A percentile compares a stretch with the other conserved stretches of the same genome.
These are phyloP conservation scores for Lactifluus piperatus DNA, from an alignment of 768 basidiomycete genomes.

Conservation along the genomic window DNA sequence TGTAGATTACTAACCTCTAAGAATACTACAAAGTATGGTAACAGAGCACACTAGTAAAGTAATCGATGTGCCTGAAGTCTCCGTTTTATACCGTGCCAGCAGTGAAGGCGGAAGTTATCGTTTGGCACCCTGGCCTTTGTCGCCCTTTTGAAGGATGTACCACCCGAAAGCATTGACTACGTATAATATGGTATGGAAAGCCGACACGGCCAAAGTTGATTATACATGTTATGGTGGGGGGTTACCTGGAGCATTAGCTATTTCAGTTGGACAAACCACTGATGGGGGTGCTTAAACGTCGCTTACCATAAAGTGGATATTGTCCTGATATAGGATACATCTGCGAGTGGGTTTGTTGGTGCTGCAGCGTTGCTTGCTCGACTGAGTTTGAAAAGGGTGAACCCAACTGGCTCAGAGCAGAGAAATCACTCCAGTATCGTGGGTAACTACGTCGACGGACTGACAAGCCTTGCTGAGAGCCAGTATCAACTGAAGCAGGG, in stretches of 20 bases:
- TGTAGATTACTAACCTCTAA: neutral
- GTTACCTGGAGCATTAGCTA: neutral
- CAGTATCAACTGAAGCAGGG: neutral
- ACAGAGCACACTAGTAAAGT: neutral
- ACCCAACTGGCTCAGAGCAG: slow-evolving; percentile 28
- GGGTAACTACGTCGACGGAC: slow-evolving; percentile 24
- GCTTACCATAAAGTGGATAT: slow-evolving; percentile 18
- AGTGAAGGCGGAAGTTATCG: neutral
- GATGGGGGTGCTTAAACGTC: no score
- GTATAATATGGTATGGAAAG: neutral
- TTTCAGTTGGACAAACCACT: neutral
- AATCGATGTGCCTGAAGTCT: neutral
- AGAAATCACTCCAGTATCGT: slow-evolving; percentile 32
- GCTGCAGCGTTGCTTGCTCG: slow-evolving; percentile 7
- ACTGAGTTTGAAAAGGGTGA: slow-evolving; percentile 23
- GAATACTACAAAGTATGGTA: slow-evolving; percentile 4
- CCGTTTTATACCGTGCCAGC: slow-evolving; percentile 4
- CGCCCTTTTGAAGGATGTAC: neutral
- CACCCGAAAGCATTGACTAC: neutral
- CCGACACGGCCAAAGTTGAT: neutral
- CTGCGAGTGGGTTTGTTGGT: slow-evolving; percentile 9
- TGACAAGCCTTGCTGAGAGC: slow-evolving; percentile 2
- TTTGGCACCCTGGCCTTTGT: neutral
- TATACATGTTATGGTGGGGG: slow-evolving; percentile 1
- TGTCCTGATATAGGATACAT: slow-evolving; percentile 15